Base-by-base conservation (phyloP, 108 stramenopile species). In the Mediolabrus comicus region DNA sequence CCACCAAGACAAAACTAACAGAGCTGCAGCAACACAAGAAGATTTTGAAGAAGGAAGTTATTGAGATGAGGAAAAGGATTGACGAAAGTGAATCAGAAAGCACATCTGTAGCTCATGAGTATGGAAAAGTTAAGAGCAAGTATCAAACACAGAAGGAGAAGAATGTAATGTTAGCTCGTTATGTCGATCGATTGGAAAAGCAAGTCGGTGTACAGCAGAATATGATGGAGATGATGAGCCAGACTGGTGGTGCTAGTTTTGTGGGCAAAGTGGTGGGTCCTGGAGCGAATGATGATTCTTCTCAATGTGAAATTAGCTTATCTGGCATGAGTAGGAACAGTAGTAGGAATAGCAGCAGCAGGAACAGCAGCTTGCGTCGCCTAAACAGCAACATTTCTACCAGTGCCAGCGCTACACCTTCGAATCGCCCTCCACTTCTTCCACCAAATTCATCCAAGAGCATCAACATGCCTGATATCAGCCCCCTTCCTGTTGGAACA, bases 191-290 rank as follows among this genome's bases (percentile, higher is more conserved):
- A 54, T 84, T 92, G 35, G 92, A 92, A 71, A 87, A 86, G 7
- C 92, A 92, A 67, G 92, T 92, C 3, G 88, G 87, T 38, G 89
- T 92, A 1, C 92, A 92, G 64, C 92, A 92, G 46, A 92, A 90
- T 71, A 88, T 92, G 84, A 92, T 92, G 92, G 92, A 92, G 79
- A 90, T 92, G 86, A 92, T 92, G 83, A 80, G 79, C 32, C 68
- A 69, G 22, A 71, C 41, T 62, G 77, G 78, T 17, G 75, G 68
- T 30, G 75, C 68, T 26, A 77, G 76, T 49, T 69, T 77, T 41
- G 56, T 77, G 36, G 76, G 76, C 4, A 77, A 77, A 56, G 70
- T 69, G 13, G 76, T 77, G 6, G 76, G 76, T 2, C 76, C 76
- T 3, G 76, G 76, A 52, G 51, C 65, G 1, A 70, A 63, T n/a